Conservation (phyloP, 2,329 filamentous ascomycete species). For the Daldinia sp. region DNA sequence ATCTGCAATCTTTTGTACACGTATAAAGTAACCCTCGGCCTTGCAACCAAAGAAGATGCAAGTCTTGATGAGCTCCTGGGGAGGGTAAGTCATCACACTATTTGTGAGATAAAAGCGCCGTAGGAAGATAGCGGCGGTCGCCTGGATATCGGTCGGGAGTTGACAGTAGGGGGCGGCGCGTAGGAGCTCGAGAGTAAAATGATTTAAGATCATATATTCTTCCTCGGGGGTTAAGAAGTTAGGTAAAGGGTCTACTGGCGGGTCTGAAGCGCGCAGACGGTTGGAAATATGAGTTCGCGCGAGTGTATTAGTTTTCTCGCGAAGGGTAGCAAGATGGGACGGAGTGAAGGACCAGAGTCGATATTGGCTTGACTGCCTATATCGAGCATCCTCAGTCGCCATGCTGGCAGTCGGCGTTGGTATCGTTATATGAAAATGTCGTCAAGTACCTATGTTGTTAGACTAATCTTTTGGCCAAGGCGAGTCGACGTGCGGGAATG, state of each 20-base stretch:
- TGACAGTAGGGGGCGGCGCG: slow-evolving; percentile 67
- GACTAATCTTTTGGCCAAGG: background rate
- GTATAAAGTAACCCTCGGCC: slow-evolving; percentile 85
- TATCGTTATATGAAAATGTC: background rate
- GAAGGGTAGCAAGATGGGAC: slow-evolving; percentile 75
- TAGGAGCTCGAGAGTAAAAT: slow-evolving; percentile 74
- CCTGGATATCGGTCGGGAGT: slow-evolving; percentile 65
- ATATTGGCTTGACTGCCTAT: slow-evolving; percentile 90
- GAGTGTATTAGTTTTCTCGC: slow-evolving; percentile 81
- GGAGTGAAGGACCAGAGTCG: slow-evolving; percentile 92
- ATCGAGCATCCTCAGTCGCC: slow-evolving; percentile 88
- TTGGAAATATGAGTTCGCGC: slow-evolving; percentile 73
- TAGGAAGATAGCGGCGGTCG: slow-evolving; percentile 89
- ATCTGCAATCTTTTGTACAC: slow-evolving; percentile 72
- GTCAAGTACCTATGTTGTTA: background rate
- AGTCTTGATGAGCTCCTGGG: slow-evolving; percentile 87
- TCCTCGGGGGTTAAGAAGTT: slow-evolving; percentile 87
- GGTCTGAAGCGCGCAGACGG: slow-evolving; percentile 67
- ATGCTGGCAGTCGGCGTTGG: slow-evolving; percentile 58
- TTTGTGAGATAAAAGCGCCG: slow-evolving; percentile 96
- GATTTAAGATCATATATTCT: slow-evolving; percentile 83
- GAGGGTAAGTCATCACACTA: slow-evolving; percentile 95
- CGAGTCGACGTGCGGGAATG: background rate
- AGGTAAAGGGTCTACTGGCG: slow-evolving; percentile 65
- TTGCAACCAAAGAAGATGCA: slow-evolving; percentile 95